Base-by-base conservation (phyloP, 805 yeast species). In the Saturnispora halmiae region DNA sequence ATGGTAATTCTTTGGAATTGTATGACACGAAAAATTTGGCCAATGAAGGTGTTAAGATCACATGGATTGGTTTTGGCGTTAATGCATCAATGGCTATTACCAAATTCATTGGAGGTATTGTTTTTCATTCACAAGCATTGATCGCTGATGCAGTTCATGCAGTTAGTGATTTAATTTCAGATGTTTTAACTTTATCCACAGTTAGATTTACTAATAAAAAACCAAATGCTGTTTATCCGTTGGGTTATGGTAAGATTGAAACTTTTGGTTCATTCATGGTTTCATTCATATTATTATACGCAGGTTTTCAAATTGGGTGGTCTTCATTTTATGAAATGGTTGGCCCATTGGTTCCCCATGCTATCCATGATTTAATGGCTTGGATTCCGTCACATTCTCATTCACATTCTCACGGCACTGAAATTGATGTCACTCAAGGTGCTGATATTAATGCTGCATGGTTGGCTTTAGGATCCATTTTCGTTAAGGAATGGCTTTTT, bases 111-210 rank as follows among this genome's bases (percentile, higher is more conserved):
- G 97, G 97, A 24, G 98, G 98, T 6, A 67, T 85, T 14, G 77
- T 77, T 29, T 92, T 92, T 72, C 95, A 92, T 59, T 92, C 98
- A 0, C 96, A 88, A 58, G 88, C 96, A 2, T 71, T 92, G 42
- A 58, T 88, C 37, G 98, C 98, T 1, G 98, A 92, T 61, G 88
- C 96, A 1, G 79, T 87, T 22, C 98, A 92, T 63, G 90, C 97
- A 0, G 70, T 85, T 16, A 79, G 94, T 35, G 98, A 92, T 61
- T 67, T 90, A 64, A 73, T 92, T 13, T 83, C 95, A 7, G 98
- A 92, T 59, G 73, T 90, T 34, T 64, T 92, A 48, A 92, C 98
- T 0, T 66, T 92, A 42, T 79, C 87, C 4, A 90, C 97, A 1
- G 96, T 92, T 15, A 78, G 83, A 25, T 76, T 82, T 37, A 79